A percentile compares a stretch with the other conserved stretches of the same genome.
Conservation (phyloP, 1,284 basidiomycete genomes). For the Trametes hirsuta region DNA sequence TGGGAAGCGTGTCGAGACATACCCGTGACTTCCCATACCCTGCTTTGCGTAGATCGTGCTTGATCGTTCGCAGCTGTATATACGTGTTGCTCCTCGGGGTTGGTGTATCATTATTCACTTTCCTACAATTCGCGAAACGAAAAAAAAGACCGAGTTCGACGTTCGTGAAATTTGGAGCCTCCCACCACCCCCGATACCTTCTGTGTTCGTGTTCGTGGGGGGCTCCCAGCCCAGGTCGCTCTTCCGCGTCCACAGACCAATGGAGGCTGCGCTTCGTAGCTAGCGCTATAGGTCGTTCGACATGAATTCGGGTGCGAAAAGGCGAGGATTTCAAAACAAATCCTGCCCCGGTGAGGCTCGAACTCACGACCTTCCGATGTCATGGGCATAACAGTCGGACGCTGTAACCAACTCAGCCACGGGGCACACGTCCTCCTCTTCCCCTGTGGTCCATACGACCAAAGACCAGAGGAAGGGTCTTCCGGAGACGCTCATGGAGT, state of each 20-base stretch:
- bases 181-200: too few species aligned
- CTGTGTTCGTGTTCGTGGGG: too few species aligned
- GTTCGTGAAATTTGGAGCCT: too few species aligned
- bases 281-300: too few species aligned
- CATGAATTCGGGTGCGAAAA: too few species aligned
- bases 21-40: not conserved
- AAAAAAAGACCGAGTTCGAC: not conserved
- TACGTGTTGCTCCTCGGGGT: not conserved
- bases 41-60: not conserved
- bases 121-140: not conserved
- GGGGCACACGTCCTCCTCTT: slow-evolving; percentile 44
- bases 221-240: too few species aligned
- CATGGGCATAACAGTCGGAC: slow-evolving; percentile 65
- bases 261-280: too few species aligned
- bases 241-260: too few species aligned
- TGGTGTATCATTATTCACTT: not conserved
- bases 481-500: too few species aligned
- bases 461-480: too few species aligned
- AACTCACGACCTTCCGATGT: slow-evolving; percentile 77
- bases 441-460: too few species aligned
- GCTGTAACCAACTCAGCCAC: slow-evolving; percentile 81
- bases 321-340: too few species aligned
- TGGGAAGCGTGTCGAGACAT: not conserved
- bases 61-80: not conserved
- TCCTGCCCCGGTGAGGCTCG: slow-evolving; percentile 72